A percentile compares a stretch with the other conserved stretches of the same genome.
These are phyloP conservation scores for Crucibulum laeve DNA, from an alignment of 768 basidiomycete species.

Conservation along the genomic window DNA sequence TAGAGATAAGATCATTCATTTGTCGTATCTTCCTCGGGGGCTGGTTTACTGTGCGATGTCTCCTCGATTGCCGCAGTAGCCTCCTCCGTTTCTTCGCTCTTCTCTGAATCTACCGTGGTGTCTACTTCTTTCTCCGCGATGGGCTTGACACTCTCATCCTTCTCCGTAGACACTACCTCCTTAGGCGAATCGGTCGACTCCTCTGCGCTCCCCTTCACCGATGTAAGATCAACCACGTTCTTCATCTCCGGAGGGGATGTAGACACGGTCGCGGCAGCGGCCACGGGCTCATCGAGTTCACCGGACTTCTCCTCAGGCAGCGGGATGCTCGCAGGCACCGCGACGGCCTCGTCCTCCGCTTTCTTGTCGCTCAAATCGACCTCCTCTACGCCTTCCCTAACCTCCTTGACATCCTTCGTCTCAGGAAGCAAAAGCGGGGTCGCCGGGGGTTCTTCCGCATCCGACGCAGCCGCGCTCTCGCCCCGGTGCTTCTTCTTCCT, in stretches of 20 bases:
- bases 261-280: slow-evolving; percentile 10
- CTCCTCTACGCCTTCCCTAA: slow-evolving; percentile 65
- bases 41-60: not conserved
- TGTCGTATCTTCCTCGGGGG: not conserved
- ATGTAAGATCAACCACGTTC: slow-evolving; percentile 3
- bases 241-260: slow-evolving; percentile 17
- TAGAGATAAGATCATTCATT: not conserved
- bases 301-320: slow-evolving; percentile 33
- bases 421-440: slow-evolving; percentile 29
- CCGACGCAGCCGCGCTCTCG: slow-evolving; percentile 30
- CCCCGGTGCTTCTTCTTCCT: slow-evolving; percentile 42
- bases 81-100: not conserved
- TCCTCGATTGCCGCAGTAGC: not conserved
- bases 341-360: slow-evolving; percentile 20
- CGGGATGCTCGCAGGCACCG: slow-evolving; percentile 30
- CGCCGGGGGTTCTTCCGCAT: slow-evolving; percentile 14
- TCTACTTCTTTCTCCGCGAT: too few species aligned
- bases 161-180: too few species aligned
- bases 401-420: slow-evolving; percentile 58
- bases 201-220: slow-evolving; percentile 3
- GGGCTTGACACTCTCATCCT: too few species aligned
- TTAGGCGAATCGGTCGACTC: too few species aligned
- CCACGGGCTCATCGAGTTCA: slow-evolving; percentile 30
- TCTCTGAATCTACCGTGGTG: not conserved
- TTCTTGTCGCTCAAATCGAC: slow-evolving; percentile 61